A percentile compares a stretch with the other conserved stretches of the same genome.
These are phyloP conservation scores for Sclerotiophoma versabilis DNA, from an alignment of 2,329 filamentous ascomycete genomes.

Conservation along the genomic window DNA sequence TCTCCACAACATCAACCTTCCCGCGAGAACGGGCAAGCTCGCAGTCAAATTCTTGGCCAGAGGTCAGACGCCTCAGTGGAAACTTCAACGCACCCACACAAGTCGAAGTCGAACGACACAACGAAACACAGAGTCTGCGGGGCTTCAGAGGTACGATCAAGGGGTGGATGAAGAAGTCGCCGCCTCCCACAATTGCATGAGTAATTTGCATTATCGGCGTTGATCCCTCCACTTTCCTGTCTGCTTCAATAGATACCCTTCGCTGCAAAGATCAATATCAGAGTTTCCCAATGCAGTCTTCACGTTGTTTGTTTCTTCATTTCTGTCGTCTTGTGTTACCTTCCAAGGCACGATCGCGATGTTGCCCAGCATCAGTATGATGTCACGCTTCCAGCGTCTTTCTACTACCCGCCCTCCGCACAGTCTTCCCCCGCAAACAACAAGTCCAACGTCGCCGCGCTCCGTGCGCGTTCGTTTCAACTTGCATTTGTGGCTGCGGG, in stretches of 20 bases:
- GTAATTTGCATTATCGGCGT: not conserved
- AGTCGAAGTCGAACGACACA: constrained; percentile 31
- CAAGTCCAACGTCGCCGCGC: not conserved
- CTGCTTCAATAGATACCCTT: constrained; percentile 5
- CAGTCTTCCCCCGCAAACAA: constrained; percentile 13
- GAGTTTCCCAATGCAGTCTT: not conserved
- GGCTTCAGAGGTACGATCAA: constrained; percentile 18
- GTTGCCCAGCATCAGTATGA: constrained; percentile 5
- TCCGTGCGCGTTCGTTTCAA: constrained; percentile 9
- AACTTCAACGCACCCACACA: constrained; percentile 40
- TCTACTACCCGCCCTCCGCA: constrained; percentile 2
- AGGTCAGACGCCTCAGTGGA: constrained; percentile 30
- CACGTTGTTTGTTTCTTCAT: not conserved
- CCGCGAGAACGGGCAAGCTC: constrained; percentile 9
- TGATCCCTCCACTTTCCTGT: not conserved
- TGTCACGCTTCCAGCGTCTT: constrained; percentile 8
- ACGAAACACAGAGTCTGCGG: constrained; percentile 19
- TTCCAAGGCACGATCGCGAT: constrained; percentile 5
- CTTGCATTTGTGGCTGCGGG: constrained; percentile 3
- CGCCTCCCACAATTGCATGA: constrained; percentile 5
- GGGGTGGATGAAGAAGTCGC: constrained; percentile 19
- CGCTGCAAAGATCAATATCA: not conserved
- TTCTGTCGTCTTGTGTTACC: constrained; percentile 2
- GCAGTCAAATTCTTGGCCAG: constrained; percentile 14
- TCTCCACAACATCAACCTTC: constrained; percentile 14